Evolutionary conservation across 345 rosid genomes (phyloP), one percentile per base, ranked within the genome.

Genomic region (Triadica sebifera): DNA sequence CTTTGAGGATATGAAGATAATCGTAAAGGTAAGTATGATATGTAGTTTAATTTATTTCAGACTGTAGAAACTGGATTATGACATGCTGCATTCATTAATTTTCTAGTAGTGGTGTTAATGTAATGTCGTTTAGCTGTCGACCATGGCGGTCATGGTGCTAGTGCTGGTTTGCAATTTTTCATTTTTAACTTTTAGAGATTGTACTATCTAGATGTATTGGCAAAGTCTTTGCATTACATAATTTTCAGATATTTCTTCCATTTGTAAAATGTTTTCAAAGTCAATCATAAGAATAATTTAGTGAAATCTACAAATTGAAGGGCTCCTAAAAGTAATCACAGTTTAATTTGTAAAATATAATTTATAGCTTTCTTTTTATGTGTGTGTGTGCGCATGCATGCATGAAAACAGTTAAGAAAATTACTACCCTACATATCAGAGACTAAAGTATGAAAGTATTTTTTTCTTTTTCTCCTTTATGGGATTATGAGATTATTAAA

Each of bases 1-100:
- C 24, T 90, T 94, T 75, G 98, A 94, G 78, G 97, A 92, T 34
- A 83, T 83, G 41, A 88, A 80, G 74, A 73, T 94, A 63, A 78
- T 90, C 75, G 89, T 94, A 56, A 94, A 90, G 97, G 98, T 94
- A 84, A 67, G 9, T 57, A 56, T 20, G 39, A 16, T 45, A 34
- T 20, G 24, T 78, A n/a, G 72, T 43, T 56, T n/a, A 53, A 59
- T 47, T 51, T 41, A 9, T 74, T 43, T 46, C 25, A 20, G 13
- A 41, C 20, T 41, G n/a, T 38, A 43, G 4, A 41, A 52, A 56
- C 41, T 66, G 37, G 29, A 66, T 20, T 52, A 51, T 65, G 57
- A 22, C 46, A 16, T 39, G n/a, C 22, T 47, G 64, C 53, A 45
- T 43, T 65, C 22, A 12, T 41, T 22, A 12, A 8, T 66, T 38